Evolutionary conservation across 75 land plant species (phyloP).

Genomic region (Pinus albicaulis): DNA sequence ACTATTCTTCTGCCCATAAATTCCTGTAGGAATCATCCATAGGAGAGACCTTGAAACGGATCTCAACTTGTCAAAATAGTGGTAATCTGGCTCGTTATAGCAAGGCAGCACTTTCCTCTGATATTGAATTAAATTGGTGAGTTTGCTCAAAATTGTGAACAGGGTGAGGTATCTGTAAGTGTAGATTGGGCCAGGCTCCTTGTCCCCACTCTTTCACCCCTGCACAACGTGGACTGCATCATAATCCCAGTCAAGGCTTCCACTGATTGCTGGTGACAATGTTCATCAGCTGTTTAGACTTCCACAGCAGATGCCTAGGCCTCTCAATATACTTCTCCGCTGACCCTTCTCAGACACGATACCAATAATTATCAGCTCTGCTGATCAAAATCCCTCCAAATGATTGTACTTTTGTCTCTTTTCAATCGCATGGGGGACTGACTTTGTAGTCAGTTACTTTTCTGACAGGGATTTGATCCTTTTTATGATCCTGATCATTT

Average conservation of each 20-base stretch:
- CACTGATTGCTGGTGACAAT: constrained; percentile 82
- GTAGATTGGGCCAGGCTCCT: constrained; percentile 81
- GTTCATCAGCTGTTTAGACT: constrained; percentile 86
- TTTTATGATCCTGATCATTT: too few species aligned
- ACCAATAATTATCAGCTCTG: constrained; percentile 93
- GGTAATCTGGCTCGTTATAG: constrained; percentile 76
- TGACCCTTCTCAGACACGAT: constrained; percentile 87
- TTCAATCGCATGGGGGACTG: too few species aligned
- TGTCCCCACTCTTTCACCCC: constrained; percentile 83
- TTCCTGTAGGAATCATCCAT: constrained; percentile 86
- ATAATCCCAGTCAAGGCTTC: constrained; percentile 88
- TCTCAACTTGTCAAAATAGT: constrained; percentile 82
- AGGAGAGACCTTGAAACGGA: constrained; percentile 65
- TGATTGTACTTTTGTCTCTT: too few species aligned
- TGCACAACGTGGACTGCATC: constrained; percentile 87
- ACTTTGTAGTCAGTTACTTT: too few species aligned
- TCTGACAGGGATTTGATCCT: too few species aligned
- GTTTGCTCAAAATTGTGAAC: constrained; percentile 51
- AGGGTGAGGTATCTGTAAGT: constrained; percentile 81
- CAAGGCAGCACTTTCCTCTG: constrained; percentile 74
- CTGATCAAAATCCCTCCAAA: constrained; percentile 31
- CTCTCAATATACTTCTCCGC: constrained; percentile 71
- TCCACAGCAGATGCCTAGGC: constrained; percentile 94
- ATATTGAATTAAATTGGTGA: constrained; percentile 35
- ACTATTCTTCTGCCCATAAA: constrained; percentile 75